phyloP scores from a whole-genome alignment of 2,329 filamentous ascomycete species.

The Mycogone perniciosa region DNA sequence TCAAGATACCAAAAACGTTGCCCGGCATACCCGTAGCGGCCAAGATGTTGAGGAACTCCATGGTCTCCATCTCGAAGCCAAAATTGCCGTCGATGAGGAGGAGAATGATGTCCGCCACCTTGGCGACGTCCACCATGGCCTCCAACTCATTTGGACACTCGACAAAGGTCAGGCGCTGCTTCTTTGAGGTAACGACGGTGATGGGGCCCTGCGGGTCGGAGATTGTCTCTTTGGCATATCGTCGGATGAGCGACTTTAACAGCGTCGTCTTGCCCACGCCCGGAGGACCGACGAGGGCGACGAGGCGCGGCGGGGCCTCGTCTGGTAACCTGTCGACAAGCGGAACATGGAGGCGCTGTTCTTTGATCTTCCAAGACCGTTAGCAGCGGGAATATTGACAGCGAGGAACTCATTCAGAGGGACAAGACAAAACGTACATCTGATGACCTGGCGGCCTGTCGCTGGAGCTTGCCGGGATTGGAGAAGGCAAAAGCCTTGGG shows the following conservation, averaged over 20 bases:
- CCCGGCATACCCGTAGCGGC: conserved; percentile 96
- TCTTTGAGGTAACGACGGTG: conserved; percentile 94
- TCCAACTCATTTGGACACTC: conserved; percentile 97
- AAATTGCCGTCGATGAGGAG: conserved; percentile 99
- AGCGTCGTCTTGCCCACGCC: conserved; percentile 94
- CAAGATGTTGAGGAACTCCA: conserved; percentile 96
- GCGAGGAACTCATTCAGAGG: background rate
- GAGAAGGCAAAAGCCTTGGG: conserved; percentile 87
- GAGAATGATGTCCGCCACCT: conserved; percentile 93
- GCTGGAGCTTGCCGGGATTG: conserved; percentile 72
- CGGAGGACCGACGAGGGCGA: conserved; percentile 89
- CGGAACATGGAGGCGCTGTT: conserved; percentile 93
- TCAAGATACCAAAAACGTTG: conserved; percentile 95
- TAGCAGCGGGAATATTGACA: conserved; percentile 21
- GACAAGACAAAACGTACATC: conserved; percentile 45
- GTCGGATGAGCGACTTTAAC: conserved; percentile 85
- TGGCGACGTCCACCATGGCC: conserved; percentile 93
- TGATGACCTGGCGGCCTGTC: conserved; percentile 64
- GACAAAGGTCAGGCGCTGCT: conserved; percentile 87
- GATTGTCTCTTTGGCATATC: conserved; percentile 94
- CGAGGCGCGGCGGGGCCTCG: conserved; percentile 87
- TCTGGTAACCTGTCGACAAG: conserved; percentile 93
- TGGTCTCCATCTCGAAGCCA: conserved; percentile 99
- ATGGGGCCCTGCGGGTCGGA: conserved; percentile 85
- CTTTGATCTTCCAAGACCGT: conserved; percentile 61